Conservation (phyloP, 1,284 basidiomycete genomes). For the Ustilago tritici region DNA sequence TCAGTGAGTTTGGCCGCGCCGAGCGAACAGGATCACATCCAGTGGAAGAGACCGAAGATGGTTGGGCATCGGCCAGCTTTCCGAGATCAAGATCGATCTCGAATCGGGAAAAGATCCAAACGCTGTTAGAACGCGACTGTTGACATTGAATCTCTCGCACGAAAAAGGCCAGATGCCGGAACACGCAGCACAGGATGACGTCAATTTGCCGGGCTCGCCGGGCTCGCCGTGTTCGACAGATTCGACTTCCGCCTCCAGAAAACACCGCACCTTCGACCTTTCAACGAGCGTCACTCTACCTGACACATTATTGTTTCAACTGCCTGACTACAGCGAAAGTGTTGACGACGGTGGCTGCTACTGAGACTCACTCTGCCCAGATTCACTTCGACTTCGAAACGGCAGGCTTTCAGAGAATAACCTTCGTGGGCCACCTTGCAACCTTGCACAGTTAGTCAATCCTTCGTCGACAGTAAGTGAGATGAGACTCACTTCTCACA, state of each 20-base stretch:
- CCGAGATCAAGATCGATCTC: background rate
- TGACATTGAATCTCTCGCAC: background rate
- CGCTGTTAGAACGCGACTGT: background rate
- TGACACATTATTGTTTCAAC: background rate
- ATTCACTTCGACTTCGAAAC: no score
- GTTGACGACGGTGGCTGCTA: background rate
- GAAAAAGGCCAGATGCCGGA: background rate
- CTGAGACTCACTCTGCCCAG: background rate
- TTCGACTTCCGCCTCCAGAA: background rate
- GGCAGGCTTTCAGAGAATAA: no score
- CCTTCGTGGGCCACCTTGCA: no score
- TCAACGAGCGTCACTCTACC: background rate
- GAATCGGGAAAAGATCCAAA: background rate
- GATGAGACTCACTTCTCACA: background rate
- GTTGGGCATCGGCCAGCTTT: background rate
- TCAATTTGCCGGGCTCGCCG: slow-evolving; percentile 7
- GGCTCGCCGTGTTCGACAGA: slow-evolving; percentile 23
- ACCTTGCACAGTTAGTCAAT: no score
- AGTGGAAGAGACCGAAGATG: background rate
- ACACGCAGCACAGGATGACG: slow-evolving; percentile 32
- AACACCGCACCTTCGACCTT: slow-evolving; percentile 9
- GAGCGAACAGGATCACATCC: background rate
- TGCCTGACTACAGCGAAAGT: background rate
- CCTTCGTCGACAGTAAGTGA: no score
- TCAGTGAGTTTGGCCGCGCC: no score